Percentiles rank a stretch among this genome's conserved stretches.
These are phyloP conservation scores for Paramecium biaurelia DNA, from an alignment of 73 alveolate species.

Conservation along the genomic window DNA sequence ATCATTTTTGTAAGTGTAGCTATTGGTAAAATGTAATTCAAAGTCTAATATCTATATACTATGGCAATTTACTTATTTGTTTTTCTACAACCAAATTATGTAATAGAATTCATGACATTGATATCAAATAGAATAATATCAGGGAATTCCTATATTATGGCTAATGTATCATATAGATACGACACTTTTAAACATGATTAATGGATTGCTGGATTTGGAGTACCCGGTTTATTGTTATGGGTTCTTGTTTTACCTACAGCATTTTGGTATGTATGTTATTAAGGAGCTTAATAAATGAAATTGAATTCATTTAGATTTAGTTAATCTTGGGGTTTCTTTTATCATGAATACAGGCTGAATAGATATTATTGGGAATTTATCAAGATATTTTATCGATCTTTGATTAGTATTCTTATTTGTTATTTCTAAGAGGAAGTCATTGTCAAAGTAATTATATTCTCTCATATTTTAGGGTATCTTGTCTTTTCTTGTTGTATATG, in stretches of 20 bases:
- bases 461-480: neutral
- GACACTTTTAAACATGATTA: conserved; percentile 48
- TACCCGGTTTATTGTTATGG: conserved; percentile 19
- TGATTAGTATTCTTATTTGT: neutral
- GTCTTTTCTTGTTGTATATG: conserved; percentile 3
- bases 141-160: neutral
- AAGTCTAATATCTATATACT: conserved; percentile 10
- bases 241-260: neutral
- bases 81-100: conserved; percentile 16
- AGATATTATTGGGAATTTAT: conserved; percentile 51
- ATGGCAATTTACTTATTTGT: conserved; percentile 10
- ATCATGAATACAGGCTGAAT: conserved; percentile 9
- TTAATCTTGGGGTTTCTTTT: conserved; percentile 45
- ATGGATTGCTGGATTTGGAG: conserved; percentile 54
- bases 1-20: neutral
- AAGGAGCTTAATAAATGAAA: conserved; percentile 32
- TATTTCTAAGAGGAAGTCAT: conserved; percentile 7
- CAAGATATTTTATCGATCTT: conserved; percentile 19
- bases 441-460: neutral
- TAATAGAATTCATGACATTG: conserved; percentile 5
- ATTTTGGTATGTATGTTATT: neutral
- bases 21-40: neutral
- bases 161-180: conserved; percentile 35
- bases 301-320: neutral
- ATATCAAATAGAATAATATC: conserved; percentile 26